These are phyloP conservation scores for Prunus mira DNA, from an alignment of 306 rosid species.

Conservation along the genomic window DNA sequence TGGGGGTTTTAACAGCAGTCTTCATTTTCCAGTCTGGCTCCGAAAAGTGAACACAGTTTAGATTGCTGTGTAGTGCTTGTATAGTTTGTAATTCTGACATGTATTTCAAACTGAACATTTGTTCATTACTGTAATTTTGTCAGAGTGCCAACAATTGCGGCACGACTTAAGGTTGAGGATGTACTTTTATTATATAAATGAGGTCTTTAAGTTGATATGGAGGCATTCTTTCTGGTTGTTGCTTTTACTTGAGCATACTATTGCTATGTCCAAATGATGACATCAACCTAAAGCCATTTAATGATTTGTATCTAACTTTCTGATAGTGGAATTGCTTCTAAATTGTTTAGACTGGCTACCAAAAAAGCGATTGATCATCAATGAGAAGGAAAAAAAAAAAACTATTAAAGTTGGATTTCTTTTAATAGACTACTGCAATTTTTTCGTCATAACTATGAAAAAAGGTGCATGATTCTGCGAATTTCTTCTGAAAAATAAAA, in stretches of 20 bases:
- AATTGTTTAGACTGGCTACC: neutral
- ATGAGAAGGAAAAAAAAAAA: neutral
- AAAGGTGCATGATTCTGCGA: too few relatives aligned
- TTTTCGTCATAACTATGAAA: too few relatives aligned
- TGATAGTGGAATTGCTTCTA: neutral
- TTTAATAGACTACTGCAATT: too few relatives aligned
- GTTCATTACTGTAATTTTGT: conserved; percentile 32
- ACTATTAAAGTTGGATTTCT: too few relatives aligned
- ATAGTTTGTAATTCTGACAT: conserved; percentile 28
- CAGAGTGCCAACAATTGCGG: conserved; percentile 23
- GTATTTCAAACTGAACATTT: conserved; percentile 18
- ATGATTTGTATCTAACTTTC: neutral
- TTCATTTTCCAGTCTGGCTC: conserved; percentile 96
- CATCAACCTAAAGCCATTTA: neutral
- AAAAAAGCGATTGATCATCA: neutral
- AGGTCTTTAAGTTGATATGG: conserved; percentile 5
- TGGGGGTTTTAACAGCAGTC: conserved; percentile 75
- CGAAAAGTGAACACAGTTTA: conserved; percentile 38
- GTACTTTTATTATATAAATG: conserved; percentile 1
- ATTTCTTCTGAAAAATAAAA: too few relatives aligned
- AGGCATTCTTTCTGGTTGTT: conserved; percentile 3
- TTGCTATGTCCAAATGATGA: neutral
- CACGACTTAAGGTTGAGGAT: conserved; percentile 23
- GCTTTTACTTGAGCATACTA: conserved; percentile 8
- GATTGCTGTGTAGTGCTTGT: conserved; percentile 22